A percentile compares a stretch with the other conserved stretches of the same genome.
phyloP scores from a whole-genome alignment of 2,329 filamentous ascomycete species.

The Diaporthe sp. region DNA sequence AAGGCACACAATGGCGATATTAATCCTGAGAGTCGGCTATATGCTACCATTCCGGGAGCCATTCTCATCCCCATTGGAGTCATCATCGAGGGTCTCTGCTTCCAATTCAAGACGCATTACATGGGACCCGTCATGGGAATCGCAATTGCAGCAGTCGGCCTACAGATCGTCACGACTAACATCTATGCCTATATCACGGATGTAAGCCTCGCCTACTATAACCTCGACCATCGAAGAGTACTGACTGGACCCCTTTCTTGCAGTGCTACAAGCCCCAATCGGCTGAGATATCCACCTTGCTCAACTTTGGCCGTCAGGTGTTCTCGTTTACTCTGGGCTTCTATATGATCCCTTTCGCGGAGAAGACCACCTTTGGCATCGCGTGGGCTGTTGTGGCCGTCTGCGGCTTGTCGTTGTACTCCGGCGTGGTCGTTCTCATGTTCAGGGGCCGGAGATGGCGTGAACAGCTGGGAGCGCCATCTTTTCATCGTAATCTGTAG shows the following conservation, averaged over 20 bases:
- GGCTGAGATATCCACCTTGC: conserved; percentile 39
- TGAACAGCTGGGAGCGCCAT: background rate
- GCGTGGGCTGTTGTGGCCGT: conserved; percentile 4
- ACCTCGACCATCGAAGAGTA: rapidly evolving
- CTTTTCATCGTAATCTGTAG: background rate
- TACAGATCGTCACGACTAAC: conserved; percentile 44
- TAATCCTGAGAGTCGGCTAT: background rate
- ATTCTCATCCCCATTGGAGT: conserved; percentile 43
- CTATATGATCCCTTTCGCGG: conserved; percentile 3
- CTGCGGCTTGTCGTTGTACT: background rate
- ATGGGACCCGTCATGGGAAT: conserved; percentile 42
- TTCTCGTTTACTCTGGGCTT: conserved; percentile 17
- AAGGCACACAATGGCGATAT: conserved; percentile 7
- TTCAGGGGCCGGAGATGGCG: conserved; percentile 5
- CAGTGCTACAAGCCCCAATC: conserved; percentile 45
- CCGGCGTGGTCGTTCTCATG: background rate
- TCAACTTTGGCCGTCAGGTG: conserved; percentile 7
- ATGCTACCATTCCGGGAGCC: background rate
- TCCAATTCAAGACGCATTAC: conserved; percentile 41
- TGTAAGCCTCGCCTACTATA: background rate
- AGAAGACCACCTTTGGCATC: background rate
- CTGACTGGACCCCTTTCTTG: background rate
- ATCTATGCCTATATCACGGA: conserved; percentile 43
- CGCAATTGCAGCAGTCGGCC: conserved; percentile 38
- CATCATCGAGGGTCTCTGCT: conserved; percentile 45